Evolutionary conservation across 164 flowering plant genomes (phyloP).

Genomic region (Vitis rotundifolia): DNA sequence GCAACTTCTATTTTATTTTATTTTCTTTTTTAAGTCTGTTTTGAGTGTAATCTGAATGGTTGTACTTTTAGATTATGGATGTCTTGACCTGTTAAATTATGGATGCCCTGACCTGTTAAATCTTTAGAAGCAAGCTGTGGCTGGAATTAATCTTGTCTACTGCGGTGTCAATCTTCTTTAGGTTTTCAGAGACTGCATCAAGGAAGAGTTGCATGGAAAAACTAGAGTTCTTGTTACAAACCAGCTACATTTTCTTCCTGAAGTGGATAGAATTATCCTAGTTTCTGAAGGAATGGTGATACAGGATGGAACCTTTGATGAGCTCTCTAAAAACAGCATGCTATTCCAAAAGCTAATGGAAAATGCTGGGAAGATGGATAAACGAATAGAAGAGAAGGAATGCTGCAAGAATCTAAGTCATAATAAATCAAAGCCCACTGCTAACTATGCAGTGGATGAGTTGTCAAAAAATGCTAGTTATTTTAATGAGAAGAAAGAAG

Average conservation of each 20-base stretch:
- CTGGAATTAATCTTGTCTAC: too few species aligned
- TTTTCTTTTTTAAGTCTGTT: too few species aligned
- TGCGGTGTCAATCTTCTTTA: slow-evolving; percentile 22
- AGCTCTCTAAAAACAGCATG: slow-evolving; percentile 66
- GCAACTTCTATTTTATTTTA: too few species aligned
- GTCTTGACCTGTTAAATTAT: background rate
- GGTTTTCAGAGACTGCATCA: slow-evolving; percentile 95
- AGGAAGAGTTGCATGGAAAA: slow-evolving; percentile 74
- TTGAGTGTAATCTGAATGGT: background rate
- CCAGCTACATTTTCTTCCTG: slow-evolving; percentile 96
- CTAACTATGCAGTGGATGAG: slow-evolving; percentile 56
- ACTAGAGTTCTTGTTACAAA: slow-evolving; percentile 97
- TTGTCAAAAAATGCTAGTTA: slow-evolving; percentile 29
- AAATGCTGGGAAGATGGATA: slow-evolving; percentile 98
- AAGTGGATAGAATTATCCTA: slow-evolving; percentile 86
- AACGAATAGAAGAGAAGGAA: slow-evolving; percentile 68
- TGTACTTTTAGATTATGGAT: background rate
- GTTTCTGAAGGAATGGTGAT: slow-evolving; percentile 91
- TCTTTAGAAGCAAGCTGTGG: background rate
- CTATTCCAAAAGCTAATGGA: slow-evolving; percentile 89
- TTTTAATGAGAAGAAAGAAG: slow-evolving; percentile 51
- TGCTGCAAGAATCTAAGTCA: slow-evolving; percentile 34
- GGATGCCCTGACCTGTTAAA: background rate
- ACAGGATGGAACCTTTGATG: slow-evolving; percentile 96
- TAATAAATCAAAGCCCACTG: slow-evolving; percentile 32